phyloP scores from a whole-genome alignment of 306 rosid species.

The Rosa lucieae region DNA sequence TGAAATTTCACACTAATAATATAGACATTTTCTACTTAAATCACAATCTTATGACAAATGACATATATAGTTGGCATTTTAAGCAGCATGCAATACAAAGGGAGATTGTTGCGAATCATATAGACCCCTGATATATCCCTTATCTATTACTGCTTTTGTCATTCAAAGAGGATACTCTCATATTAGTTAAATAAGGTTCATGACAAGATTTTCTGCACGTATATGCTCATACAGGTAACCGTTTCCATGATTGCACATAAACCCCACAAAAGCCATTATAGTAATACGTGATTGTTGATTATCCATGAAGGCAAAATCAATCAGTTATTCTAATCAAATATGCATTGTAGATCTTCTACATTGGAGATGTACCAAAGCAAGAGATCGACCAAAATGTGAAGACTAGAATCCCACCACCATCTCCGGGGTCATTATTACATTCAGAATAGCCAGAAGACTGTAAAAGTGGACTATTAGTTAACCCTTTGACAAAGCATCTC shows the following conservation, averaged over 20 bases:
- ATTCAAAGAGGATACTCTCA: neutral
- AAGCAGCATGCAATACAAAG: neutral
- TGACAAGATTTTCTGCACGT: neutral
- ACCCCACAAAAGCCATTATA: neutral
- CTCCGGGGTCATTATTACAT: constrained; percentile 59
- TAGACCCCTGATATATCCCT: neutral
- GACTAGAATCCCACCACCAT: constrained; percentile 77
- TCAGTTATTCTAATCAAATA: neutral
- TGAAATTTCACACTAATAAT: neutral
- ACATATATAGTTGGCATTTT: neutral
- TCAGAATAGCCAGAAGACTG: constrained; percentile 57
- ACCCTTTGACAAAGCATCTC: constrained; percentile 62
- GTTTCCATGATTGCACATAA: neutral
- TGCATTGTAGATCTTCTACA: neutral
- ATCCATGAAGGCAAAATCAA: neutral
- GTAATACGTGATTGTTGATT: neutral
- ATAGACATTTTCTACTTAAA: neutral
- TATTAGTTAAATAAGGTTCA: neutral
- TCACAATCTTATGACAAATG: neutral
- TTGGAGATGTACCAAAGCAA: constrained; percentile 52
- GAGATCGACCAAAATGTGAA: constrained; percentile 62
- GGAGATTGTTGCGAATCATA: neutral
- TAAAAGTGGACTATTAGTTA: constrained; percentile 50
- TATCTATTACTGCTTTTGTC: neutral
- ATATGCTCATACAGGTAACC: neutral